Base-by-base conservation (phyloP, 192 early-diverging fungal genomes). In the Chytriomyces confervae region DNA sequence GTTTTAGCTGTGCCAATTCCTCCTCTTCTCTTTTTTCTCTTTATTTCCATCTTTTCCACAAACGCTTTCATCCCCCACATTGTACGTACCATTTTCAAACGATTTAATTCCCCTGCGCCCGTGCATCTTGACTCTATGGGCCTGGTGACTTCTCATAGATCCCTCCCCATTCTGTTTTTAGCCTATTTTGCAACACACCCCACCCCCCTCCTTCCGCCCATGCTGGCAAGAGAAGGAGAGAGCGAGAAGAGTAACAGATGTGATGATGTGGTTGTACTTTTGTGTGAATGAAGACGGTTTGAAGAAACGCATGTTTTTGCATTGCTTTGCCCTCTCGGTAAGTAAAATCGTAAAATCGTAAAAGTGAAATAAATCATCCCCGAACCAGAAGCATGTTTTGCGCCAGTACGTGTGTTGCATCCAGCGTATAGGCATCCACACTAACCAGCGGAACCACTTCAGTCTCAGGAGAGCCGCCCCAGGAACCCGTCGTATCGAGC, bases 391-490 rank as follows among this genome's bases (percentile, higher is more conserved):
- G 36, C 20, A 65, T 65, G 63, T 65, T 65, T 27, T 65, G 63
- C 63, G 20, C 63, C 11, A 65, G 63, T 65, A 27, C 63, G 63
- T 65, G 27, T 11, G 16, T 27, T 13, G 18, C 51, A 16, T 46
- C 51, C 50, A 62, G 13, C 36, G n/a, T 24, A 13, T 11, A 24
- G 48, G n/a, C 24, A 16, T 10, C 43, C 20, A 9, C 46, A 48
- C n/a, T 24, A 77, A 9, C 44, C 0, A 20, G 13, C 20, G 20
- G 81, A 27, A 11, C 62, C 7, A 50, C 18, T 69, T 45, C 85
- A 98, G 96, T 99, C 80, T 96, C 95, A 48, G 96, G 96, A 29
- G 95, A 97, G 83, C 85, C 91, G 46, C 94, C 94, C 51, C 85
- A 87, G 68, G 89, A 94, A 73, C 96, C 97, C 5, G 97, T 99